Base-by-base conservation (phyloP, 371 early-diverging fungal species). In the Zychaea mexicana region DNA sequence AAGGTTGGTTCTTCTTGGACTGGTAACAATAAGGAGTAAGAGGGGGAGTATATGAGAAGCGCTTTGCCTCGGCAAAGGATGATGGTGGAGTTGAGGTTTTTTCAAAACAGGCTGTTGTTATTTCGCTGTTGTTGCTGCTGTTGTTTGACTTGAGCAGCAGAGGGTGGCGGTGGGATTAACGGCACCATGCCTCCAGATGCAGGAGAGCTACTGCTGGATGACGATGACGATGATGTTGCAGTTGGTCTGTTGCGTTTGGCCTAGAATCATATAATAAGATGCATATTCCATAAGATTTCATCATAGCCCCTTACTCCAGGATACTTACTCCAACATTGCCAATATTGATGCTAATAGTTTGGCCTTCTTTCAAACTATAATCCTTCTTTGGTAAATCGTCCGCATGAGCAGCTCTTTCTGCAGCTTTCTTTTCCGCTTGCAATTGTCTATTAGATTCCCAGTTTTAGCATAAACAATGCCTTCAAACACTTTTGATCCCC, bases 331-430 rank as follows among this genome's bases (percentile, higher is more conserved):
- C 82, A 21, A 88, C 84, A n/a, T 76, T 76, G 32, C 90, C 91
- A 64, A 96, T 84, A 19, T 82, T 89, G 65, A 94, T 88, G 53
- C 79, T 88, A 57, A 96, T 91, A 3, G 90, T 93, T 71, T 94
- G 90, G 2, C 95, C 96, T 56, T 91, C 94, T 69, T 92, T 94
- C 53, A 92, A 74, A 61, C 90, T 89, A 70, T 90, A 94, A 73
- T 96, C 95, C 36, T 89, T 74, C 61, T 85, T 81, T 19, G 93
- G 93, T 32, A 79, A 79, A 22, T 68, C 63, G 52, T 71, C 69
- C 28, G 73, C 73, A n/a, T 82, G 72, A n/a, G 70, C 74, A 30
- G 79, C 72, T 39, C 81, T 81, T 19, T 74, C 73, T 2, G 68
- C 71, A 17, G 82, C 78, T 61, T 81, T 73, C 52, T 86, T 82